Conservation (phyloP, 2,329 filamentous ascomycete species). For the Epichloe coenophiala region DNA sequence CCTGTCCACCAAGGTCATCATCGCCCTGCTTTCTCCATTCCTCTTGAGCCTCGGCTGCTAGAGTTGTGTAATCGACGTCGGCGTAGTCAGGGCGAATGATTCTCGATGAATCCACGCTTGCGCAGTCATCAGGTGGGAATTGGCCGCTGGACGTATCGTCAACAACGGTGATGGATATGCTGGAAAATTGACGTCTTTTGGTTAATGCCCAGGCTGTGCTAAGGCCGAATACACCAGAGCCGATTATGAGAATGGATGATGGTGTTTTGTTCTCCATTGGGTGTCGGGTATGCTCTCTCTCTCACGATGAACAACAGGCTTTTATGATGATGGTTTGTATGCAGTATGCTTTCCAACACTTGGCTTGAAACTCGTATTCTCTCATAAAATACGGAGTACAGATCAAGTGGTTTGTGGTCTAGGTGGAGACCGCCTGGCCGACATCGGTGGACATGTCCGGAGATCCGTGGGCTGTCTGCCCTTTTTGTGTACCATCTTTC, state of each 20-base stretch:
- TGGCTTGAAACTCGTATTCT: not conserved
- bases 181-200: constrained; percentile 40
- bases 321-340: not conserved
- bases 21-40: constrained; percentile 51
- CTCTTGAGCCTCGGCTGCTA: constrained; percentile 57
- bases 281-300: not conserved
- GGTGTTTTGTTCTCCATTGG: constrained; percentile 20
- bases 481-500: too few species aligned
- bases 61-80: constrained; percentile 58
- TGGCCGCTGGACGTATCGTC: constrained; percentile 38
- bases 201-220: constrained; percentile 54
- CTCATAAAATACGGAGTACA: not conserved
- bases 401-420: too few species aligned
- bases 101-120: constrained; percentile 49
- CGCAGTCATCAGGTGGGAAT: constrained; percentile 46
- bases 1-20: constrained; percentile 43
- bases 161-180: constrained; percentile 43
- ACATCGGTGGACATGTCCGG: not conserved
- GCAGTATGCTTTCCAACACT: not conserved
- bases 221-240: constrained; percentile 52
- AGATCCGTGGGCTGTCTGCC: too few species aligned
- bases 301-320: not conserved
- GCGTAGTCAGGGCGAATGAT: constrained; percentile 68
- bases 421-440: not conserved
- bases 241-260: constrained; percentile 50